These are phyloP conservation scores for Ceratocystis alfenasii DNA, from an alignment of 2,329 filamentous ascomycete genomes.

Conservation along the genomic window DNA sequence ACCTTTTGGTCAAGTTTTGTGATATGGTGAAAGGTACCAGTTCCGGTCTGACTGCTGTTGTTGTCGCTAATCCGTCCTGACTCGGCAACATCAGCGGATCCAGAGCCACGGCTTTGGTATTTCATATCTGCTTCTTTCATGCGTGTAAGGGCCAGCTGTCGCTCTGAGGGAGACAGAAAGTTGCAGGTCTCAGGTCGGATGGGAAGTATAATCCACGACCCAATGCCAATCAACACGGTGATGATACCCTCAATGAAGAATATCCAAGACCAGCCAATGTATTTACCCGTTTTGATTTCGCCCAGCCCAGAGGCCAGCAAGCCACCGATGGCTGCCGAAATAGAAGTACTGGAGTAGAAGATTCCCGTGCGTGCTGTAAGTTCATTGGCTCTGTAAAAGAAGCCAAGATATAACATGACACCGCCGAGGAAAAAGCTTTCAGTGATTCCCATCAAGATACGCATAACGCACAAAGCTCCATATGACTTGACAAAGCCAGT, in stretches of 20 bases:
- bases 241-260: constrained; percentile 34
- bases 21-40: not conserved
- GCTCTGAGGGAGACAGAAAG: constrained; percentile 33
- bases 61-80: not conserved
- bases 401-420: constrained; percentile 26
- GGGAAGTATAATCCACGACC: constrained; percentile 31
- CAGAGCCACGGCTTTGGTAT: not conserved
- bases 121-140: constrained; percentile 22
- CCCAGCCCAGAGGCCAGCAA: constrained; percentile 36
- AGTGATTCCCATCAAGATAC: constrained; percentile 24
- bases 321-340: constrained; percentile 53
- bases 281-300: constrained; percentile 29
- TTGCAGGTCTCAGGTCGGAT: constrained; percentile 31
- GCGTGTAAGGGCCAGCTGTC: constrained; percentile 29
- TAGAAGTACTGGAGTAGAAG: constrained; percentile 47
- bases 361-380: constrained; percentile 25
- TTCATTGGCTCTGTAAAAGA: constrained; percentile 26
- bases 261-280: constrained; percentile 37
- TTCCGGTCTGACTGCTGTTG: not conserved
- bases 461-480: constrained; percentile 24
- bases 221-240: constrained; percentile 29
- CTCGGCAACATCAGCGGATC: not conserved
- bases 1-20: not conserved
- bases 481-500: constrained; percentile 25
- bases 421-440: constrained; percentile 26